phyloP scores from a whole-genome alignment of 192 early-diverging fungal species.

The Coemansia sp. region DNA sequence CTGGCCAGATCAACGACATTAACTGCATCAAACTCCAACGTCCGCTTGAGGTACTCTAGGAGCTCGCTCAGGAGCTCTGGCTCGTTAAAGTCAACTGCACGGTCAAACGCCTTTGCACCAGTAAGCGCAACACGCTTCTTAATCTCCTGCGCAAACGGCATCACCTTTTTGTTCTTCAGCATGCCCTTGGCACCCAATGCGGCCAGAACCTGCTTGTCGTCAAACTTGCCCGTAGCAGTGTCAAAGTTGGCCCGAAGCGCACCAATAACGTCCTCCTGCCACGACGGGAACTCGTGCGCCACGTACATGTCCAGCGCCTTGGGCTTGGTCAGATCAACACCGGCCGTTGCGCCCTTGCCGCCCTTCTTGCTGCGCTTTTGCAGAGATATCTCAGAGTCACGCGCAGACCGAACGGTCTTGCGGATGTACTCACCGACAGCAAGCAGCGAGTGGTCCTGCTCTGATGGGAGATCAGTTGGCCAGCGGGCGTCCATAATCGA shows the following conservation, averaged over 20 bases:
- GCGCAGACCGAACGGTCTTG: slow-evolving; percentile 69
- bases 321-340: slow-evolving; percentile 62
- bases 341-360: slow-evolving; percentile 19
- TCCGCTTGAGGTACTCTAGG: slow-evolving; percentile 59
- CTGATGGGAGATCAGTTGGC: slow-evolving; percentile 57
- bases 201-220: slow-evolving; percentile 72
- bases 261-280: slow-evolving; percentile 78
- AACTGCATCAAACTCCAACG: slow-evolving; percentile 61
- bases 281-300: slow-evolving; percentile 83
- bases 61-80: slow-evolving; percentile 60
- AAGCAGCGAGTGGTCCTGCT: slow-evolving; percentile 70
- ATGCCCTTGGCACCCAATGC: slow-evolving; percentile 68
- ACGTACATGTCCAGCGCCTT: slow-evolving; percentile 80
- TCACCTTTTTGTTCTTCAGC: slow-evolving; percentile 91
- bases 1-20: slow-evolving; percentile 49
- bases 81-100: slow-evolving; percentile 83
- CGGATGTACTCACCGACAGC: slow-evolving; percentile 79
- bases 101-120: slow-evolving; percentile 76
- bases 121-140: slow-evolving; percentile 75
- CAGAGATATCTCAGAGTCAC: slow-evolving; percentile 68
- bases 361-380: slow-evolving; percentile 74
- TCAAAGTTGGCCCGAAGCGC: slow-evolving; percentile 63
- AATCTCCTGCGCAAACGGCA: slow-evolving; percentile 92
- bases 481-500: slow-evolving; percentile 72
- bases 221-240: slow-evolving; percentile 60